Percentiles rank a stretch among this genome's conserved stretches.
Evolutionary conservation across 164 flowering plant species (phyloP).

Genomic region (Brasenia schreberi): DNA sequence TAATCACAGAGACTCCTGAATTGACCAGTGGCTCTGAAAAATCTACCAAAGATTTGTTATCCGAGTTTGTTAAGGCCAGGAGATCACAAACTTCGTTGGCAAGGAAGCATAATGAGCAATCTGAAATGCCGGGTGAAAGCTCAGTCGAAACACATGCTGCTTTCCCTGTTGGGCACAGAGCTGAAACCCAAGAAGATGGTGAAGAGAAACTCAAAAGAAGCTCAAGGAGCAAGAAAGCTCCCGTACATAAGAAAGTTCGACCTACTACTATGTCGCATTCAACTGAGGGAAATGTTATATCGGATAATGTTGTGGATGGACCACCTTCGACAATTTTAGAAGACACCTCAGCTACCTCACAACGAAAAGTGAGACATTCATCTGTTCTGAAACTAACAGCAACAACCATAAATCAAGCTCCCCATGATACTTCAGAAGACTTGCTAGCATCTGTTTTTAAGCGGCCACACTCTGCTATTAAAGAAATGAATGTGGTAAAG

Average conservation of each 20-base stretch:
- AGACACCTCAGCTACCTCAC: background rate
- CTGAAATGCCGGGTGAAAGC: background rate
- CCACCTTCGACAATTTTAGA: background rate
- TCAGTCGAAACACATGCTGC: background rate
- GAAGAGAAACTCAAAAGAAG: background rate
- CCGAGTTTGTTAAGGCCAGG: background rate
- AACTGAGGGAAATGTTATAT: background rate
- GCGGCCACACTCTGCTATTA: background rate
- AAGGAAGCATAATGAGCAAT: background rate
- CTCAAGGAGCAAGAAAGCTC: background rate
- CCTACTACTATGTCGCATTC: background rate
- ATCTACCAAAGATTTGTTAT: background rate
- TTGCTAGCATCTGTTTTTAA: background rate
- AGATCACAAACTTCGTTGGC: background rate
- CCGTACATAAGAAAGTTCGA: background rate
- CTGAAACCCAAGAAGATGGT: background rate
- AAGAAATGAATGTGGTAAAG: background rate
- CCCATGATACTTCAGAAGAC: background rate
- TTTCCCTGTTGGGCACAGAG: background rate
- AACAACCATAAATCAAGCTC: background rate
- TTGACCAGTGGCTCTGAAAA: background rate
- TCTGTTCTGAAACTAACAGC: background rate
- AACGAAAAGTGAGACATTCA: background rate
- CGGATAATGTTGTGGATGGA: background rate
- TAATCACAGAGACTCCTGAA: slow-evolving; percentile 8